A percentile compares a stretch with the other conserved stretches of the same genome.
Conservation (phyloP, 345 rosid species). For the Camelina neglecta region DNA sequence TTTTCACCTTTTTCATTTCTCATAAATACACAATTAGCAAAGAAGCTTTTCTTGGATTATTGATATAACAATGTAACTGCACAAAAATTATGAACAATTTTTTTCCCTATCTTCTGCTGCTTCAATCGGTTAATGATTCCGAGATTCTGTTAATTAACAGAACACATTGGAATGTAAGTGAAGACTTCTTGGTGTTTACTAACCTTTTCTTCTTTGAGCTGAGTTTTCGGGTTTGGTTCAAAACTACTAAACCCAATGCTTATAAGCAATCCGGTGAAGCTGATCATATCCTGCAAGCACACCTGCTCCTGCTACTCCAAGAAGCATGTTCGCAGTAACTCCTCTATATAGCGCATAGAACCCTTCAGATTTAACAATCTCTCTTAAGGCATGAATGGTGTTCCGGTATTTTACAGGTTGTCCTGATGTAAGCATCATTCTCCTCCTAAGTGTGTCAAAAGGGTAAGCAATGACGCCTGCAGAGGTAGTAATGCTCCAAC, state of each 20-base stretch:
- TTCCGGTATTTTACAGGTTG: constrained; percentile 67
- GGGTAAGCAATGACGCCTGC: constrained; percentile 94
- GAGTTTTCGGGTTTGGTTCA: constrained; percentile 1
- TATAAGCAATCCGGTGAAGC: constrained; percentile 68
- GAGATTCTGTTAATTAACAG: constrained; percentile 27
- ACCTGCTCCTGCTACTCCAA: constrained; percentile 96
- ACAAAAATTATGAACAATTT: constrained; percentile 37
- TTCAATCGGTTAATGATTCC: constrained; percentile 27
- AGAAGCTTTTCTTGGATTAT: constrained; percentile 22
- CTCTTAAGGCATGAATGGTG: constrained; percentile 63
- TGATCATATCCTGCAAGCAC: constrained; percentile 93
- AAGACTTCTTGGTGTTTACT: constrained; percentile 30
- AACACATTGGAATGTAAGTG: constrained; percentile 30
- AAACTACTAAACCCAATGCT: constrained; percentile 49
- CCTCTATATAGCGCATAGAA: constrained; percentile 71
- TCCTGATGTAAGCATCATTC: constrained; percentile 98
- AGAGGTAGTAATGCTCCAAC: constrained; percentile 90
- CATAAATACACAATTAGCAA: constrained; percentile 12
- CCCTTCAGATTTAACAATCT: constrained; percentile 76
- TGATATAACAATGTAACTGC: constrained; percentile 37
- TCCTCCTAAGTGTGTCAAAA: constrained; percentile 81
- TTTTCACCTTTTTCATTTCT: not conserved
- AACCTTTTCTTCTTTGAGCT: constrained; percentile 7
- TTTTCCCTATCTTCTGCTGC: constrained; percentile 32
- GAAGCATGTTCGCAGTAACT: constrained; percentile 91